Conservation (phyloP, 1,284 basidiomycete genomes). For the Microstroma glucosiphilum region DNA sequence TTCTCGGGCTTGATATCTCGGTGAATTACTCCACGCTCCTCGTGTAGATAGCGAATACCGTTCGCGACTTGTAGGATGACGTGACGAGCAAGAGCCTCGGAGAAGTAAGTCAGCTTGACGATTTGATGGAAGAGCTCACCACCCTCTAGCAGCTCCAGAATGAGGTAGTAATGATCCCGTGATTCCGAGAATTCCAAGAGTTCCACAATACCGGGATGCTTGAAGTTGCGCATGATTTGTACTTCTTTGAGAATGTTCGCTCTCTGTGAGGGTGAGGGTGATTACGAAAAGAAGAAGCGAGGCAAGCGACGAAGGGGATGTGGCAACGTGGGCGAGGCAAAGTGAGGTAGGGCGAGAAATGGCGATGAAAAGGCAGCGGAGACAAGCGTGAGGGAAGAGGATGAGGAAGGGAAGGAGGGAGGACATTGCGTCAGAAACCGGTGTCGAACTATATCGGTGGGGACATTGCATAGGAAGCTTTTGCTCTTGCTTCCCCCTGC, state of each 20-base stretch:
- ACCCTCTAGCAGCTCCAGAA: constrained; percentile 74
- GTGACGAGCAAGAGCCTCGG: constrained; percentile 66
- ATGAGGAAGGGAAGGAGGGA: no score
- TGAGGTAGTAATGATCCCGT: constrained; percentile 84
- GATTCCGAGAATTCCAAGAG: constrained; percentile 62
- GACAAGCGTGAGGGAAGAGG: no score
- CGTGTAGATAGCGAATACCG: constrained; percentile 90
- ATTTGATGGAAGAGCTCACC: constrained; percentile 99
- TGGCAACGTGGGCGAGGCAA: no score
- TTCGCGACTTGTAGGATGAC: constrained; percentile 96
- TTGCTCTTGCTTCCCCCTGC: no score
- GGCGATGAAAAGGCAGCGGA: no score
- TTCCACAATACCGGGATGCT: constrained; percentile 78
- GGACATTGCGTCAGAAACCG: no score
- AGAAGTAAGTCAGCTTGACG: constrained; percentile 98
- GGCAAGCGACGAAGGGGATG: neutral
- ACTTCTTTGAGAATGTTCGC: constrained; percentile 99
- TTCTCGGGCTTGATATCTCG: constrained; percentile 99
- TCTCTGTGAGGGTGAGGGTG: constrained; percentile 59
- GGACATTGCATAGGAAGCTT: no score
- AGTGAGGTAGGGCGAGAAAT: no score
- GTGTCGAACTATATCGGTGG: no score
- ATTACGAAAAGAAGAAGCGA: constrained; percentile 1
- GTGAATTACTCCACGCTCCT: constrained; percentile 95
- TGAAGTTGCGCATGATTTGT: constrained; percentile 94